phyloP scores from a whole-genome alignment of 2,329 filamentous ascomycete genomes.

The Colletotrichum euphorbiae region DNA sequence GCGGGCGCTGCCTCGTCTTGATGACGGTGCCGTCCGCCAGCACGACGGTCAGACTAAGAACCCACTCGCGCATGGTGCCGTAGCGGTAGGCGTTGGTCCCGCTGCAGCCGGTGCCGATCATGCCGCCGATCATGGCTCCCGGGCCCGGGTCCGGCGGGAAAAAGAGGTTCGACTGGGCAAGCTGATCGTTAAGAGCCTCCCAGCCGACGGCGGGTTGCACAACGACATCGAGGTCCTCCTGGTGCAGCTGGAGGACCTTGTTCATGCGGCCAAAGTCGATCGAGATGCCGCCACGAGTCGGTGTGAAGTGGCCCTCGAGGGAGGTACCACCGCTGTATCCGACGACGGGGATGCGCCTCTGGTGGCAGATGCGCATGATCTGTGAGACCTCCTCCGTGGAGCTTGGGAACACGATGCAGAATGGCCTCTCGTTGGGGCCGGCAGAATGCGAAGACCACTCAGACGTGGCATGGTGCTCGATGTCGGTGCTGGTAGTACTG shows the following conservation, averaged over 20 bases:
- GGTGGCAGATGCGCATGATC: slow-evolving; percentile 90
- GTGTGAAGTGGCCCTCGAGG: slow-evolving; percentile 88
- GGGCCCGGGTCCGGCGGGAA: slow-evolving; percentile 94
- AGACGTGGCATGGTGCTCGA: slow-evolving; percentile 68
- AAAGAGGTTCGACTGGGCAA: slow-evolving; percentile 81
- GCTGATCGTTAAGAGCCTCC: slow-evolving; percentile 84
- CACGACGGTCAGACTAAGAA: slow-evolving; percentile 86
- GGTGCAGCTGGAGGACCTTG: slow-evolving; percentile 80
- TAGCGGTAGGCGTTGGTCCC: slow-evolving; percentile 94
- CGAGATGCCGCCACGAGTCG: slow-evolving; percentile 85
- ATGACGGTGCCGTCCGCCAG: slow-evolving; percentile 91
- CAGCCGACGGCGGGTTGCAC: slow-evolving; percentile 87
- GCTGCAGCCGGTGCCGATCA: slow-evolving; percentile 79
- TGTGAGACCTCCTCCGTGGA: slow-evolving; percentile 86
- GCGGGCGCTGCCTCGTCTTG: slow-evolving; percentile 87
- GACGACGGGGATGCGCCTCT: slow-evolving; percentile 83
- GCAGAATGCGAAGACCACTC: slow-evolving; percentile 72
- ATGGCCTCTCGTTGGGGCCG: slow-evolving; percentile 63
- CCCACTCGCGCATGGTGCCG: slow-evolving; percentile 96
- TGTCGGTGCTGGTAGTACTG: slow-evolving; percentile 67
- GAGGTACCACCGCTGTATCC: slow-evolving; percentile 90
- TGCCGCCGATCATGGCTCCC: slow-evolving; percentile 91
- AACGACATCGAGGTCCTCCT: slow-evolving; percentile 80
- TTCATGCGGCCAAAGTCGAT: slow-evolving; percentile 91
- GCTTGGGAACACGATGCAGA: slow-evolving; percentile 80